Evolutionary conservation across 345 rosid genomes (phyloP).

Genomic region (Pelargonium nanum): DNA sequence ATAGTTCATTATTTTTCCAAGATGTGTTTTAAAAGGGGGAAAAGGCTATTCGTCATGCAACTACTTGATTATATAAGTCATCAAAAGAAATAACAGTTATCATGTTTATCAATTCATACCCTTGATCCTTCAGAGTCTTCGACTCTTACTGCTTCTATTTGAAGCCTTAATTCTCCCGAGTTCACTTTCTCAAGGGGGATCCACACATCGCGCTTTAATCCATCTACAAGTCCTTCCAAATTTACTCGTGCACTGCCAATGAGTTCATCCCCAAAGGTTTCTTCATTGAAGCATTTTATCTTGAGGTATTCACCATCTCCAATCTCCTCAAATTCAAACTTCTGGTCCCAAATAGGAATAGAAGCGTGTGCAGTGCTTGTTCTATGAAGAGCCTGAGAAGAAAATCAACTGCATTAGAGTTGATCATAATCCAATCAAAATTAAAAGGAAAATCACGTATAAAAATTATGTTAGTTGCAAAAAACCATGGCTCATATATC

Average conservation of each 20-base stretch:
- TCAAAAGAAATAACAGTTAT: neutral
- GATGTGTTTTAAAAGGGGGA: no score
- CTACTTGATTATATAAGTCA: neutral
- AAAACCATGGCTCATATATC: slow-evolving; percentile 7
- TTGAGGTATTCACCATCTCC: slow-evolving; percentile 69
- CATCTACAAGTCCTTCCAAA: slow-evolving; percentile 71
- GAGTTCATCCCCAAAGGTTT: slow-evolving; percentile 66
- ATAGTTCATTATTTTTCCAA: no score
- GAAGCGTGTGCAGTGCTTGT: slow-evolving; percentile 47
- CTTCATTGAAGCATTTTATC: slow-evolving; percentile 66
- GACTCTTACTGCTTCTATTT: slow-evolving; percentile 54
- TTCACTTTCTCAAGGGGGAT: slow-evolving; percentile 83
- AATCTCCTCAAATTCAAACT: slow-evolving; percentile 79
- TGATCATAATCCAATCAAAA: neutral
- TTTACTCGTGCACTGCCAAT: slow-evolving; percentile 79
- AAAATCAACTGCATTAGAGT: slow-evolving; percentile 5
- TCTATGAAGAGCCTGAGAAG: slow-evolving; percentile 47
- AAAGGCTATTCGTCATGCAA: neutral
- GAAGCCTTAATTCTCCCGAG: slow-evolving; percentile 82
- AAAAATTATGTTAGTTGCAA: neutral
- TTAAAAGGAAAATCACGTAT: neutral
- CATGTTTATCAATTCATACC: slow-evolving; percentile 25
- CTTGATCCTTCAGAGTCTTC: slow-evolving; percentile 49
- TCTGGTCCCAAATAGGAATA: slow-evolving; percentile 60
- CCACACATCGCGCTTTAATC: slow-evolving; percentile 67